phyloP scores from a whole-genome alignment of 345 rosid species.

The Abelmoschus esculentus region DNA sequence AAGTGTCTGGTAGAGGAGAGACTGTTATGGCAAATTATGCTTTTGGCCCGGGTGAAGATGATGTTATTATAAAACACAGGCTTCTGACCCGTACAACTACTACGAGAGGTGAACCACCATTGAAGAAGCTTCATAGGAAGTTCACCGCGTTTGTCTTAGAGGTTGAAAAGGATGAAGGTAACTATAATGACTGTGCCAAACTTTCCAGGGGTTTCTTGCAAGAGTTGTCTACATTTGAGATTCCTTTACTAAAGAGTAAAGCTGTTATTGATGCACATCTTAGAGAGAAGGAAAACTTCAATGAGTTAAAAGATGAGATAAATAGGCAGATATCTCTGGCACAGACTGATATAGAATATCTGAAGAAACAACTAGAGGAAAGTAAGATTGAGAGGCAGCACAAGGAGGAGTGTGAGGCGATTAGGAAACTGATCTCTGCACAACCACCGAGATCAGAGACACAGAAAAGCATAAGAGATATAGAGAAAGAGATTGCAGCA shows the following conservation, averaged over 20 bases:
- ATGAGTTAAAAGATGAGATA: slow-evolving; percentile 73
- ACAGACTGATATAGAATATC: slow-evolving; percentile 62
- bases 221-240: slow-evolving; percentile 81
- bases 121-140: slow-evolving; percentile 94
- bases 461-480: no score
- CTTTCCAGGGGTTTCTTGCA: slow-evolving; percentile 79
- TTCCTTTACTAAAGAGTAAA: slow-evolving; percentile 81
- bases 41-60: slow-evolving; percentile 75
- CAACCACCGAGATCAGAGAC: no score
- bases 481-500: slow-evolving; percentile 72
- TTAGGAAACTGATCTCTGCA: no score
- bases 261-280: slow-evolving; percentile 68
- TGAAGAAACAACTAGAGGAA: slow-evolving; percentile 82
- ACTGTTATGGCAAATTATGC: slow-evolving; percentile 66
- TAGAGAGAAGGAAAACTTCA: slow-evolving; percentile 77
- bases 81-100: slow-evolving; percentile 92
- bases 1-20: slow-evolving; percentile 63
- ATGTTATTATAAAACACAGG: slow-evolving; percentile 72
- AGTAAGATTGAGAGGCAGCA: slow-evolving; percentile 91
- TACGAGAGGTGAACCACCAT: slow-evolving; percentile 90
- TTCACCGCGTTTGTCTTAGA: slow-evolving; percentile 71
- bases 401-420: slow-evolving; percentile 98
- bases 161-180: slow-evolving; percentile 63
- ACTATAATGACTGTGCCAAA: slow-evolving; percentile 47
- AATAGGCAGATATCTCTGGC: slow-evolving; percentile 66